Conservation (phyloP, 148 eudicot genomes). For the Fagopyrum tataricum region DNA sequence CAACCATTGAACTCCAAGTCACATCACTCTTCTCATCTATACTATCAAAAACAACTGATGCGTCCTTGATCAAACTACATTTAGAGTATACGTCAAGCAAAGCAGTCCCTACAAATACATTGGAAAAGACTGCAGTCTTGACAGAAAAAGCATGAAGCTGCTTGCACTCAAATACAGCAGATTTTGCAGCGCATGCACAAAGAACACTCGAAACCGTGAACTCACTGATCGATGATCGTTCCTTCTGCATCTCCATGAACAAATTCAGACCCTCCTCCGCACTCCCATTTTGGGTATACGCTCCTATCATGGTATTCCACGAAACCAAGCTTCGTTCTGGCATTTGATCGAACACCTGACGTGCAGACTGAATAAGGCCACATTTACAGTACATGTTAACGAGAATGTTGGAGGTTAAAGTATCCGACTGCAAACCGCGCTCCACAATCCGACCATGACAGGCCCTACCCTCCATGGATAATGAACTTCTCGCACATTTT, state of each 20-base stretch:
- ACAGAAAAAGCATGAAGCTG: slow-evolving; percentile 61
- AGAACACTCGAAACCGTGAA: slow-evolving; percentile 68
- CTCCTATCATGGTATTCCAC: slow-evolving; percentile 75
- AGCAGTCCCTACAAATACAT: slow-evolving; percentile 74
- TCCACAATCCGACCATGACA: slow-evolving; percentile 55
- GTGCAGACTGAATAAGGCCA: slow-evolving; percentile 36
- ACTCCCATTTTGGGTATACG: slow-evolving; percentile 42
- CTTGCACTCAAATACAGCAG: slow-evolving; percentile 55
- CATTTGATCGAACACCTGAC: slow-evolving; percentile 63
- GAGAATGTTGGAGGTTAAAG: slow-evolving; percentile 49
- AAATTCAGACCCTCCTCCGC: slow-evolving; percentile 42
- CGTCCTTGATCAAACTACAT: slow-evolving; percentile 48
- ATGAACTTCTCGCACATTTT: slow-evolving; percentile 47
- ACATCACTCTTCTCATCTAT: slow-evolving; percentile 57
- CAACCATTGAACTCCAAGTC: slow-evolving; percentile 77
- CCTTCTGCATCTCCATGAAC: slow-evolving; percentile 57
- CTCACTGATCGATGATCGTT: slow-evolving; percentile 35
- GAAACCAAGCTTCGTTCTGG: slow-evolving; percentile 50
- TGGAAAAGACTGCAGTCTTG: slow-evolving; percentile 41
- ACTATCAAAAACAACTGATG: slow-evolving; percentile 44
- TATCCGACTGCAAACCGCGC: slow-evolving; percentile 30
- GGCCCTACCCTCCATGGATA: slow-evolving; percentile 38
- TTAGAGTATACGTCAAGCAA: slow-evolving; percentile 77
- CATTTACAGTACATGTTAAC: slow-evolving; percentile 68
- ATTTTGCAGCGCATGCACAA: slow-evolving; percentile 75